phyloP scores from a whole-genome alignment of 2,329 filamentous ascomycete genomes.

The Ascochyta pisi region DNA sequence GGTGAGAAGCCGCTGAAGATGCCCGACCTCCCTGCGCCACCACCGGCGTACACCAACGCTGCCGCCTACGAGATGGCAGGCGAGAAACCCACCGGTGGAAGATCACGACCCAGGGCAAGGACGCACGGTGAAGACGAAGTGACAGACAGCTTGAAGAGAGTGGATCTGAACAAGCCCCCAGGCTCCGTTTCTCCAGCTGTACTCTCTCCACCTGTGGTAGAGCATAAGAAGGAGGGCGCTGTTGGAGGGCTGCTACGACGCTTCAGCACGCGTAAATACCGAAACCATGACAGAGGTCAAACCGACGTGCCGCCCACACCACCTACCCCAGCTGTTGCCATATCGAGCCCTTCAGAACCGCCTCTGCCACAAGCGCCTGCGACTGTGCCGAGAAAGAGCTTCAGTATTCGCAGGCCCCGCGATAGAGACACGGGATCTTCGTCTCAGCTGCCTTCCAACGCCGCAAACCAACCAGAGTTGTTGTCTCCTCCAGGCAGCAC shows the following conservation, averaged over 20 bases:
- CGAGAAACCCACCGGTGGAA: conserved; percentile 83
- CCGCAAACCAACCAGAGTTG: conserved; percentile 77
- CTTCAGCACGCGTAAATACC: conserved; percentile 85
- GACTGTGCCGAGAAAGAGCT: conserved; percentile 78
- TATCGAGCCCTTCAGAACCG: conserved; percentile 77
- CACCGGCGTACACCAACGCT: conserved; percentile 87
- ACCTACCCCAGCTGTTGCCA: conserved; percentile 77
- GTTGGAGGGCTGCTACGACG: conserved; percentile 84
- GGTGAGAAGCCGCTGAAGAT: conserved; percentile 66
- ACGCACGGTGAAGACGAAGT: conserved; percentile 96
- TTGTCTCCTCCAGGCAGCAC: conserved; percentile 73
- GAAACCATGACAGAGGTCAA: conserved; percentile 60
- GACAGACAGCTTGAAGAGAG: conserved; percentile 72
- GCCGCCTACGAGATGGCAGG: conserved; percentile 86
- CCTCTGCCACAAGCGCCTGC: conserved; percentile 40
- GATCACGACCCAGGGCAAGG: conserved; percentile 82
- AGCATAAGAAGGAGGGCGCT: conserved; percentile 81
- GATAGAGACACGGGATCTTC: conserved; percentile 60
- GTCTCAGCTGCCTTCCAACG: conserved; percentile 58
- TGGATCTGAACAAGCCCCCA: conserved; percentile 62
- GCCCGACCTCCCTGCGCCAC: conserved; percentile 79
- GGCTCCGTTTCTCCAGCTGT: conserved; percentile 57
- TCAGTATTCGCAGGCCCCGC: conserved; percentile 75
- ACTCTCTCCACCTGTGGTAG: conserved; percentile 62
- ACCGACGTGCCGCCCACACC: conserved; percentile 67